These are phyloP conservation scores for Ceratocystis destructans DNA, from an alignment of 2,329 filamentous ascomycete species.

Conservation along the genomic window DNA sequence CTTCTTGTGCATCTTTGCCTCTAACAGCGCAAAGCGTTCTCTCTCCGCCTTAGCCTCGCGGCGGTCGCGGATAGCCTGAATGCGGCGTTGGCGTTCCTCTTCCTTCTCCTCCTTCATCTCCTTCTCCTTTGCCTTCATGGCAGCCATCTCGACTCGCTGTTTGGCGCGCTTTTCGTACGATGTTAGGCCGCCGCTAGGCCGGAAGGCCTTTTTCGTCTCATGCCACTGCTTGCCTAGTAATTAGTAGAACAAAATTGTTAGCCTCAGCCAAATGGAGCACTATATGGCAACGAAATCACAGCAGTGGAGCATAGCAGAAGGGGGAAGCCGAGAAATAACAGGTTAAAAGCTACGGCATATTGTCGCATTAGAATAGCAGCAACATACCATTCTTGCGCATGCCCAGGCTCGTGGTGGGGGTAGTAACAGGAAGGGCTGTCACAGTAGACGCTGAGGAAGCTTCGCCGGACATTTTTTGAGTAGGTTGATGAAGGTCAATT, in stretches of 20 bases:
- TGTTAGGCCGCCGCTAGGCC: conserved; percentile 62
- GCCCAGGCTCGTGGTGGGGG: conserved; percentile 37
- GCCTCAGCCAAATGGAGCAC: neutral
- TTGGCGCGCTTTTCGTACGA: conserved; percentile 66
- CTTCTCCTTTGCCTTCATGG: conserved; percentile 85
- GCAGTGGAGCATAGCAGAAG: too few relatives aligned
- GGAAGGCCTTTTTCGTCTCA: conserved; percentile 66
- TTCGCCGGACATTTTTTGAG: neutral
- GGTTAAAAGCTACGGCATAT: neutral
- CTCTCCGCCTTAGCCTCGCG: conserved; percentile 83
- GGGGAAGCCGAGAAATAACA: neutral
- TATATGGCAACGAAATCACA: neutral
- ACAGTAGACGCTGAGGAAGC: neutral
- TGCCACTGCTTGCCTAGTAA: conserved; percentile 87
- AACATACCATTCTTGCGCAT: conserved; percentile 71
- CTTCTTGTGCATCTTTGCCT: conserved; percentile 96
- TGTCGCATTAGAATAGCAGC: neutral
- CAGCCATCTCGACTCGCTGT: conserved; percentile 52
- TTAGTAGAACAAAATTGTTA: neutral
- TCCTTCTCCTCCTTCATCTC: conserved; percentile 96
- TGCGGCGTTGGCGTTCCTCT: conserved; percentile 67
- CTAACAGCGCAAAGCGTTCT: conserved; percentile 84
- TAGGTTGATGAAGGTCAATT: neutral
- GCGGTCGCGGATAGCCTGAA: conserved; percentile 72
- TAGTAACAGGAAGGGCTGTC: conserved; percentile 20